phyloP scores from a whole-genome alignment of 148 eudicot species.

The Limonium bicolor region DNA sequence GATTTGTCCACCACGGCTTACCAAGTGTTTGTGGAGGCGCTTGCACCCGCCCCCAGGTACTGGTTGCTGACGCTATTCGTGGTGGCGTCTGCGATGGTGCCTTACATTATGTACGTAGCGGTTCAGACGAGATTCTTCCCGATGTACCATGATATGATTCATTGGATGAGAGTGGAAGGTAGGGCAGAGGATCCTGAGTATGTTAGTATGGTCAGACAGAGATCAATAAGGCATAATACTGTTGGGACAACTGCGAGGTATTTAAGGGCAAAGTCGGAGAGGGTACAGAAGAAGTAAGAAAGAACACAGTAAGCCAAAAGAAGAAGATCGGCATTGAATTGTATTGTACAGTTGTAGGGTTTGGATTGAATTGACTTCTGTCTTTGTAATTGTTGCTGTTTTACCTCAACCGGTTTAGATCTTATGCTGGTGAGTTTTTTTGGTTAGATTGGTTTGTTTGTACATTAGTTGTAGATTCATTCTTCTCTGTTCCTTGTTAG shows the following conservation, averaged over 20 bases:
- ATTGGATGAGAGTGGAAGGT: constrained; percentile 60
- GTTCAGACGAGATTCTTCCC: constrained; percentile 70
- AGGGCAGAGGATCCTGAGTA: constrained; percentile 43
- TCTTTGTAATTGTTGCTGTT: too few relatives aligned
- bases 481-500: too few relatives aligned
- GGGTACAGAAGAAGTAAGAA: too few relatives aligned
- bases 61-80: constrained; percentile 43
- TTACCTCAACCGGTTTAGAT: too few relatives aligned
- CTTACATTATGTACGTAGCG: constrained; percentile 37
- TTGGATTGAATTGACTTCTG: too few relatives aligned
- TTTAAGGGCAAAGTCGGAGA: too few relatives aligned
- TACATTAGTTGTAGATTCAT: too few relatives aligned
- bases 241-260: constrained; percentile 55
- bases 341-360: too few relatives aligned
- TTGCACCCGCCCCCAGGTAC: constrained; percentile 41
- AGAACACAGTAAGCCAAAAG: too few relatives aligned
- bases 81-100: constrained; percentile 49
- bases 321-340: too few relatives aligned
- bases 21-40: constrained; percentile 43
- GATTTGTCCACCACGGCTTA: constrained; percentile 48
- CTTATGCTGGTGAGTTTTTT: too few relatives aligned
- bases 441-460: too few relatives aligned
- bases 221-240: constrained; percentile 42
- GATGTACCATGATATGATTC: constrained; percentile 70
- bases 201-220: constrained; percentile 33